Conservation (phyloP, 306 rosid genomes). For the Glycine soja region DNA sequence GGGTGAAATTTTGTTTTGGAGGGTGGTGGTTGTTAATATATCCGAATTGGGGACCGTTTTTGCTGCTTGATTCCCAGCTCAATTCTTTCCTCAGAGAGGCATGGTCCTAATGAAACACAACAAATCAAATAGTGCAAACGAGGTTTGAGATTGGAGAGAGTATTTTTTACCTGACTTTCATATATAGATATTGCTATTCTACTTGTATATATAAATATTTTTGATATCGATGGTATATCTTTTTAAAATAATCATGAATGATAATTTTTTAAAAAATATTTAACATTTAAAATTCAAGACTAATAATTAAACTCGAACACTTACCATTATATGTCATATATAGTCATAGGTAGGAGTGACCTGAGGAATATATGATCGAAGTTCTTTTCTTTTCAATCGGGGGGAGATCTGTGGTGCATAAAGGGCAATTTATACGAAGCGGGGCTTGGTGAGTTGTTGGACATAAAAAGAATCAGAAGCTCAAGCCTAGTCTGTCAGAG, state of each 20-base stretch:
- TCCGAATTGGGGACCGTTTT: slow-evolving; percentile 59
- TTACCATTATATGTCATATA: too few species aligned
- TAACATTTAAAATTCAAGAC: too few species aligned
- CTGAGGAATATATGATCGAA: background rate
- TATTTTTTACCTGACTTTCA: slow-evolving; percentile 19
- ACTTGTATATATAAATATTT: background rate
- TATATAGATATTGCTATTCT: background rate
- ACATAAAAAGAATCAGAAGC: slow-evolving; percentile 36
- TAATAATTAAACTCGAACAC: too few species aligned
- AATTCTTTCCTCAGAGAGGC: slow-evolving; percentile 49
- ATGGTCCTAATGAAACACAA: slow-evolving; percentile 53
- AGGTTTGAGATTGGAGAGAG: slow-evolving; percentile 34
- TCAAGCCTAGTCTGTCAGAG: background rate
- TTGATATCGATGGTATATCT: too few species aligned
- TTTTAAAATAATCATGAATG: too few species aligned
- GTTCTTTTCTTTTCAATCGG: background rate
- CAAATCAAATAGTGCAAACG: slow-evolving; percentile 25
- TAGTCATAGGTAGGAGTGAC: background rate
- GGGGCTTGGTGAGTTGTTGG: slow-evolving; percentile 46
- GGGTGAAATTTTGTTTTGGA: slow-evolving; percentile 43
- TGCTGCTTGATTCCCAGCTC: slow-evolving; percentile 53
- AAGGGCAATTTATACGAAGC: slow-evolving; percentile 43
- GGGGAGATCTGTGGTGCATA: slow-evolving; percentile 24
- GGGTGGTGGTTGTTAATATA: slow-evolving; percentile 45
- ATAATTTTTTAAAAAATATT: too few species aligned